These are phyloP conservation scores for Cokeromyces recurvatus DNA, from an alignment of 371 early-diverging fungal species.

Conservation along the genomic window DNA sequence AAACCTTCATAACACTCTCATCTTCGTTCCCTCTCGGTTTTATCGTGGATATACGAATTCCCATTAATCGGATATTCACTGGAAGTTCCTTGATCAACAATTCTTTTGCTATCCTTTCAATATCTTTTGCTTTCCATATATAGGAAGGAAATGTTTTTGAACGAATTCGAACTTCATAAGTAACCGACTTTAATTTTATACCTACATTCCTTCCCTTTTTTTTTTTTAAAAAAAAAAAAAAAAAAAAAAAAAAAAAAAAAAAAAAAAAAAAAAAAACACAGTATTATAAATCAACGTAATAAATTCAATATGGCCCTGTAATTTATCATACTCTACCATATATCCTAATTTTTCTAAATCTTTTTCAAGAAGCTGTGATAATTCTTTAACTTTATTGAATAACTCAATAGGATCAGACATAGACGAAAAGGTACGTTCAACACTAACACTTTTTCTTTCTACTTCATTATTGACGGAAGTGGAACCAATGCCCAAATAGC, in stretches of 20 bases:
- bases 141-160: constrained; percentile 34
- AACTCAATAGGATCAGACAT: constrained; percentile 24
- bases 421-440: constrained; percentile 38
- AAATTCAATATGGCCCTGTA: background rate
- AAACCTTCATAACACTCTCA: constrained; percentile 34
- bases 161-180: constrained; percentile 32
- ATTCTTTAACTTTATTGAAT: constrained; percentile 32
- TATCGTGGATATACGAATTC: constrained; percentile 31
- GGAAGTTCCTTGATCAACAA: constrained; percentile 36
- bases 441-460: constrained; percentile 37
- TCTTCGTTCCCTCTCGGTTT: constrained; percentile 21
- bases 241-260: background rate
- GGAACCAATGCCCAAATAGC: constrained; percentile 34
- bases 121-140: constrained; percentile 29
- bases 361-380: constrained; percentile 24
- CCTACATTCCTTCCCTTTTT: constrained; percentile 41
- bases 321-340: constrained; percentile 26
- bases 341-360: constrained; percentile 22
- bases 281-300: background rate
- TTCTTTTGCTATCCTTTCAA: constrained; percentile 32
- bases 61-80: constrained; percentile 40
- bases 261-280: too few relatives aligned
- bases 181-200: constrained; percentile 37
- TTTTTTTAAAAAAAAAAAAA: too few relatives aligned
- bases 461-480: constrained; percentile 20